Percentiles rank a stretch among this genome's conserved stretches.
phyloP scores from a whole-genome alignment of 805 yeast species.

The Saturnispora gosingensis region DNA sequence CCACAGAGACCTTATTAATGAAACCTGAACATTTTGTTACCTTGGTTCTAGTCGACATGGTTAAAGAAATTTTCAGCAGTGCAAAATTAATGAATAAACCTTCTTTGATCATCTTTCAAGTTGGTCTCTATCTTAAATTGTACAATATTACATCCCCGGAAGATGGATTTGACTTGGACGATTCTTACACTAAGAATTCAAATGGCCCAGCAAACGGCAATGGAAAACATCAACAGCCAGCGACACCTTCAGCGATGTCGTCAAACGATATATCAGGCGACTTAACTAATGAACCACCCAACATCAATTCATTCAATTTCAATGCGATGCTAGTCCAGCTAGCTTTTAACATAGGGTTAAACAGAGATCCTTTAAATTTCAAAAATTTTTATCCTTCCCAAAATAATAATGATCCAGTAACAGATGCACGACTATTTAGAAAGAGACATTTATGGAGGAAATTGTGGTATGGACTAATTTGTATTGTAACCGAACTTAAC shows the following conservation, averaged over 20 bases:
- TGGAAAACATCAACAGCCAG: neutral
- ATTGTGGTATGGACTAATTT: constrained; percentile 30
- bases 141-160: constrained; percentile 52
- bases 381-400: constrained; percentile 24
- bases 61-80: constrained; percentile 35
- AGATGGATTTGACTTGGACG: constrained; percentile 38
- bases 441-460: constrained; percentile 34
- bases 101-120: constrained; percentile 45
- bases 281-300: constrained; percentile 27
- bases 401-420: constrained; percentile 21
- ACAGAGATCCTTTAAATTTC: constrained; percentile 39
- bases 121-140: constrained; percentile 46
- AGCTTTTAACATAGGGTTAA: constrained; percentile 39
- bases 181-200: constrained; percentile 27
- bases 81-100: constrained; percentile 36
- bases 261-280: constrained; percentile 30
- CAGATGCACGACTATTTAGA: constrained; percentile 26
- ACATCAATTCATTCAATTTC: constrained; percentile 29
- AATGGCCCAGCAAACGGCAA: constrained; percentile 17
- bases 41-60: constrained; percentile 35
- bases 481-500: constrained; percentile 27
- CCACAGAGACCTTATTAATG: constrained; percentile 27
- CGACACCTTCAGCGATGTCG: constrained; percentile 15
- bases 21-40: constrained; percentile 34
- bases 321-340: constrained; percentile 31